Percentiles rank a stretch among this genome's conserved stretches.
These are phyloP conservation scores for Tolypocladium ophioglossoides DNA, from an alignment of 2,329 filamentous ascomycete species.

Conservation along the genomic window DNA sequence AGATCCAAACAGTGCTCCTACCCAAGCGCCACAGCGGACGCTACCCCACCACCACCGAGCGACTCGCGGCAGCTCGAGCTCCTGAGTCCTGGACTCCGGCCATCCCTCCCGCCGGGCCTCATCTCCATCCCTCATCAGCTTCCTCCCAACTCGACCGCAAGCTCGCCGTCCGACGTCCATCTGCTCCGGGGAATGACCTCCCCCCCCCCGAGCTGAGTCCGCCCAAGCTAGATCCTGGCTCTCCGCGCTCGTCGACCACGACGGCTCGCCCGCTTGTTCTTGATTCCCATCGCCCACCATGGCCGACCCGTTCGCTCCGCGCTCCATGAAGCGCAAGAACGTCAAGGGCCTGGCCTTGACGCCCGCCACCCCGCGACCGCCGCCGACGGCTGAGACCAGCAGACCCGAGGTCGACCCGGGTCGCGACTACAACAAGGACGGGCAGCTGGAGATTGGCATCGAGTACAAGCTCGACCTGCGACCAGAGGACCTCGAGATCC, in stretches of 20 bases:
- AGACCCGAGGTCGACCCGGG: slow-evolving; percentile 48
- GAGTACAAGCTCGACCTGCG: slow-evolving; percentile 91
- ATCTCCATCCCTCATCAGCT: neutral
- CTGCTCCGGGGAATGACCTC: neutral
- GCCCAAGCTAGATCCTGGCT: neutral
- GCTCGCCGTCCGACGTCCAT: neutral
- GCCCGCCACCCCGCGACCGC: slow-evolving; percentile 61
- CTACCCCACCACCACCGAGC: neutral
- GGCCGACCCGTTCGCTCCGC: slow-evolving; percentile 53
- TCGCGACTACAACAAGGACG: slow-evolving; percentile 47
- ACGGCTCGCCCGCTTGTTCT: neutral
- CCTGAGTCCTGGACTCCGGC: no score
- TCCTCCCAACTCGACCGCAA: neutral
- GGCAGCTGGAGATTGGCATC: slow-evolving; percentile 83
- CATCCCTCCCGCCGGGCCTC: neutral
- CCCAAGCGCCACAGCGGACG: neutral
- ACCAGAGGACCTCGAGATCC: slow-evolving; percentile 81
- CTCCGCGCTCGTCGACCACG: neutral
- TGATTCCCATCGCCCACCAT: slow-evolving; percentile 26
- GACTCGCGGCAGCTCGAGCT: neutral
- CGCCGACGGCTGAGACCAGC: slow-evolving; percentile 62
- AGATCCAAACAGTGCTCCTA: neutral
- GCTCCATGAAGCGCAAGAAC: slow-evolving; percentile 98
- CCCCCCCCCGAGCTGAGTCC: neutral
- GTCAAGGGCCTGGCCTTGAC: slow-evolving; percentile 90